Evolutionary conservation across 1,139 yeast species (phyloP), one percentile per base, ranked within the genome.

Genomic region (Pneumocystis wakefieldiae): DNA sequence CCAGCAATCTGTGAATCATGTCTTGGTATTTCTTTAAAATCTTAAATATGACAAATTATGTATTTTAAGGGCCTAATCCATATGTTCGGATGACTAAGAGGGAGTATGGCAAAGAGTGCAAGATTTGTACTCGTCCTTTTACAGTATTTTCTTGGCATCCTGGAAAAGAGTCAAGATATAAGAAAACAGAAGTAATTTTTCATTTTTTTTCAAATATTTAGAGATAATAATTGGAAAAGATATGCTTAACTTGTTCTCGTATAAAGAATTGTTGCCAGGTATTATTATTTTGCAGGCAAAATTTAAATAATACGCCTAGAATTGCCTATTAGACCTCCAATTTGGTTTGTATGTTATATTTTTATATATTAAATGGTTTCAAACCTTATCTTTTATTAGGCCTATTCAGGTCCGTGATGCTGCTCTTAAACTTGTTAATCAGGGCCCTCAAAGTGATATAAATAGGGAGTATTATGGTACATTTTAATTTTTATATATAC

Each of bases 221-320:
- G 28, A 42, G 12, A 24, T 48, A 24, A 12, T 24, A 24, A 19
- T 59, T 15, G 64, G 67, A 59, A 62, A 66, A 57, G 59, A 57
- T 57, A 53, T 63, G 65, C 35, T 67, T 66, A 42, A 74, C 77
- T 1, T 64, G 68, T 19, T 81, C 89, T 29, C 90, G 83, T 59
- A 81, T 85, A 61, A 80, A 85, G 67, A 86, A 87, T 74, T 86
- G 95, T 68, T 92, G 98, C 71, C 97, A 92, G 72, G 76, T 84
- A 24, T 48, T 24, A 3, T 5, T 48, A 3, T 24, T 19, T 48
- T 12, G 12, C 12, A 24, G 8, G 12, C 7, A 1, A 6, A 12
- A 24, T 48, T 12, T 7, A 48, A 48, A 24, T 48, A 24, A 48
- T 12, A 24, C 4, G 2, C 2, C 24, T 48, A 48, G 55, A 48